Evolutionary conservation across 2,329 filamentous ascomycete genomes (phyloP), one percentile per base, ranked within the genome.

Genomic region (Aschersonia sp.): DNA sequence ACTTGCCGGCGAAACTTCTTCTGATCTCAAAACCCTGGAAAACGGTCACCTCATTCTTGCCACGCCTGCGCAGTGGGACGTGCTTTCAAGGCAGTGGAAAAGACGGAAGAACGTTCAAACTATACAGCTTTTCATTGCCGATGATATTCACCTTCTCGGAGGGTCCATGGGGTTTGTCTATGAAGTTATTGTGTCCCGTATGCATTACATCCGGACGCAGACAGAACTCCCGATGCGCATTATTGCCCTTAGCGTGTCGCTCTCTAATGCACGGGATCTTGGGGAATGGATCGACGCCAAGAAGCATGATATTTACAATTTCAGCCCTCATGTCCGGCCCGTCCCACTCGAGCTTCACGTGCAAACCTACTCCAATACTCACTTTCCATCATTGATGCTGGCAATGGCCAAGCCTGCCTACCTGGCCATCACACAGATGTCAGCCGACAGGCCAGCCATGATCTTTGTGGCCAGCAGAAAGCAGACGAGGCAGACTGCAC

Each of bases 251-350:
- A 89, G 88, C 60, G 92, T 96, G 31, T 94, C 92, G 30, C 74
- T 98, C 29, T 83, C 92, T 4, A 97, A 96, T 61, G 89, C 91
- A 45, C 80, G 89, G 50, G 92, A 98, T 58, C 78, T 98, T 57
- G 91, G 91, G 46, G 92, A 96, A 66, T 98, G 92, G 92, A 89
- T 98, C 55, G 92, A 94, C 55, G 92, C 91, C 5, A 94, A 82
- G 64, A 97, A 96, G 71, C 92, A 98, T 62, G 94, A 92, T 45
- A 95, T 95, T 53, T 98, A 91, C 74, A 98, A 98, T 69, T 98
- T 98, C 70, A 95, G 88, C 57, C 92, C 92, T 2, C 84, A 91
- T 59, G 82, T 91, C 51, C 83, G 94, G 49, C 85, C 89, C 1
- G 80, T 96, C 20, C 89, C 91, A 29, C 71, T 98, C 32, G 91